phyloP scores from a whole-genome alignment of 169 alveolate genomes.

The Hammondia hammondi region DNA sequence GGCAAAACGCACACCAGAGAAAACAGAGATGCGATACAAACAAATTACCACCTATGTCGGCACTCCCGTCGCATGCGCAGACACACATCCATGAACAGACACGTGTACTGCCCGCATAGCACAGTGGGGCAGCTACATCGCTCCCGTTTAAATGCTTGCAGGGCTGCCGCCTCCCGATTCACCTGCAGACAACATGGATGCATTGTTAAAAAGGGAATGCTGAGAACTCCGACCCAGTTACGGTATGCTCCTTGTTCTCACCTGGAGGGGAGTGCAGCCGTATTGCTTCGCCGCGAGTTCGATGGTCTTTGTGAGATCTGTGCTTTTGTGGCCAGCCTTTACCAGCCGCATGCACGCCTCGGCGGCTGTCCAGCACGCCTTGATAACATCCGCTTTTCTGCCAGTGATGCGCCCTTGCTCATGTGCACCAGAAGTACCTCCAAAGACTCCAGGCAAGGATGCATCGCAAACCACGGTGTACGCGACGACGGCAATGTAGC shows the following conservation, averaged over 20 bases:
- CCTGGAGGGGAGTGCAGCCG: conserved; percentile 22
- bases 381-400: conserved; percentile 77
- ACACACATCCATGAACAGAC: background rate
- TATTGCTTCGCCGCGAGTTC: conserved; percentile 85
- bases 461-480: conserved; percentile 81
- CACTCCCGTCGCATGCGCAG: background rate
- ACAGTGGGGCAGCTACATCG: too few relatives aligned
- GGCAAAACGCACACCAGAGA: conserved; percentile 46
- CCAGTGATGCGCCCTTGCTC: conserved; percentile 55
- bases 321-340: conserved; percentile 90
- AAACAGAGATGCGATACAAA: background rate
- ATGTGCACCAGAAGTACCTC: background rate
- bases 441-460: conserved; percentile 1
- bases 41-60: too few relatives aligned
- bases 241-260: background rate
- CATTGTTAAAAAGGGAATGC: too few relatives aligned
- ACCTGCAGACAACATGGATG: too few relatives aligned
- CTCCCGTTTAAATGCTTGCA: too few relatives aligned
- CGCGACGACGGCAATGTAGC: conserved; percentile 89
- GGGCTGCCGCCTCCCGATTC: too few relatives aligned
- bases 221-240: background rate
- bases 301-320: conserved; percentile 91
- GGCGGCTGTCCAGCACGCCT: conserved; percentile 89
- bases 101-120: background rate
- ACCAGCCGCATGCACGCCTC: conserved; percentile 92